These are phyloP conservation scores for Penicillium salamii DNA, from an alignment of 495 filamentous ascomycete genomes.

Conservation along the genomic window DNA sequence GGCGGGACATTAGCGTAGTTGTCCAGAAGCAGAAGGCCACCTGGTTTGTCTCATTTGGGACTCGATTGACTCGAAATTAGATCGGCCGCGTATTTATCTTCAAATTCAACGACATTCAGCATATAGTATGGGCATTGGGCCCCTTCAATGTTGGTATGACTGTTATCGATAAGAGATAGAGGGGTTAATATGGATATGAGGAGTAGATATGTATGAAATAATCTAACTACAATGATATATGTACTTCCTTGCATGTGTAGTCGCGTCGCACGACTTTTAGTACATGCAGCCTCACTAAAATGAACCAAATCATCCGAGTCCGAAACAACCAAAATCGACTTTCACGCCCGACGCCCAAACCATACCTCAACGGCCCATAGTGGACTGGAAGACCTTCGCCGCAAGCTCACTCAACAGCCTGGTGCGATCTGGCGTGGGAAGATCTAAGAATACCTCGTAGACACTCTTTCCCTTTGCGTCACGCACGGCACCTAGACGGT, in stretches of 20 bases:
- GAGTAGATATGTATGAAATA: not conserved
- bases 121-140: not conserved
- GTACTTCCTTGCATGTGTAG: not conserved
- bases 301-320: not conserved
- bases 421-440: slow-evolving; percentile 77
- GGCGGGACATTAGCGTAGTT: slow-evolving; percentile 15
- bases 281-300: too few relatives aligned
- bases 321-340: not conserved
- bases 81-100: not conserved
- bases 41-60: not conserved
- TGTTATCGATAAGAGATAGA: slow-evolving; percentile 22
- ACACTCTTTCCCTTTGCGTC: slow-evolving; percentile 94
- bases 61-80: not conserved
- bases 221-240: not conserved
- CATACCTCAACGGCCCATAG: slow-evolving; percentile 30
- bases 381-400: slow-evolving; percentile 61
- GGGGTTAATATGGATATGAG: not conserved
- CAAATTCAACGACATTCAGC: too few relatives aligned
- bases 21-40: slow-evolving; percentile 18
- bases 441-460: slow-evolving; percentile 80
- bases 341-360: not conserved
- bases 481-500: slow-evolving; percentile 79
- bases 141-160: not conserved
- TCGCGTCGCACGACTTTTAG: too few relatives aligned
- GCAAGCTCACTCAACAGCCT: slow-evolving; percentile 73